Evolutionary conservation across 2,329 filamentous ascomycete genomes (phyloP).

Genomic region (Gnomoniopsis smithogilvyi): DNA sequence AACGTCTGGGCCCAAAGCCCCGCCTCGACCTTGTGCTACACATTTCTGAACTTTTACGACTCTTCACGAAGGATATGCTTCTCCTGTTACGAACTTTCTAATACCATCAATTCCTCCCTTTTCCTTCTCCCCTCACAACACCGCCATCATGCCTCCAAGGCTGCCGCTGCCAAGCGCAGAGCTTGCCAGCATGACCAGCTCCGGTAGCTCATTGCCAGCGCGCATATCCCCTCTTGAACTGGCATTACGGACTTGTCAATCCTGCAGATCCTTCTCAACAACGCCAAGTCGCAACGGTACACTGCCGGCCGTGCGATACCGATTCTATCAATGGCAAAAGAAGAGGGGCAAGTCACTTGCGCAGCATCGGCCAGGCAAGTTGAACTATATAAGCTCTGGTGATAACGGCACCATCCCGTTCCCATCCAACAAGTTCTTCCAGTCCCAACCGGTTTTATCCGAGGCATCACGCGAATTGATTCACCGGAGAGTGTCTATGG

Average conservation of each 20-base stretch:
- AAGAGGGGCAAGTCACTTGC: conserved; percentile 17
- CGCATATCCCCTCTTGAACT: conserved; percentile 9
- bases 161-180: conserved; percentile 13
- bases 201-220: background rate
- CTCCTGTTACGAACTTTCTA: background rate
- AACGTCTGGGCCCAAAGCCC: conserved; percentile 7
- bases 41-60: background rate
- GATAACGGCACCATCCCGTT: conserved; percentile 54
- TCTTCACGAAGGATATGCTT: conserved; percentile 2
- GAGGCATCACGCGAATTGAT: conserved; percentile 72
- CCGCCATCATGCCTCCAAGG: conserved; percentile 15
- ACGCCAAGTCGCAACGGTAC: conserved; percentile 34
- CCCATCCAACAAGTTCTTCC: conserved; percentile 69
- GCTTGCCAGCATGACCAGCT: conserved; percentile 12
- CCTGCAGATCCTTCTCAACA: conserved; percentile 34
- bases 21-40: background rate
- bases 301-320: conserved; percentile 32
- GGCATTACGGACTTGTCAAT: conserved; percentile 6
- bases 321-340: conserved; percentile 36
- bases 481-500: conserved; percentile 63
- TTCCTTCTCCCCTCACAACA: background rate
- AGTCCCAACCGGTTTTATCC: conserved; percentile 69
- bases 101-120: background rate
- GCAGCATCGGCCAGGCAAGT: conserved; percentile 17
- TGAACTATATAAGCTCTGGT: conserved; percentile 36